A percentile compares a stretch with the other conserved stretches of the same genome.
These are phyloP conservation scores for Hemileccinum impolitum DNA, from an alignment of 768 basidiomycete species.

Conservation along the genomic window DNA sequence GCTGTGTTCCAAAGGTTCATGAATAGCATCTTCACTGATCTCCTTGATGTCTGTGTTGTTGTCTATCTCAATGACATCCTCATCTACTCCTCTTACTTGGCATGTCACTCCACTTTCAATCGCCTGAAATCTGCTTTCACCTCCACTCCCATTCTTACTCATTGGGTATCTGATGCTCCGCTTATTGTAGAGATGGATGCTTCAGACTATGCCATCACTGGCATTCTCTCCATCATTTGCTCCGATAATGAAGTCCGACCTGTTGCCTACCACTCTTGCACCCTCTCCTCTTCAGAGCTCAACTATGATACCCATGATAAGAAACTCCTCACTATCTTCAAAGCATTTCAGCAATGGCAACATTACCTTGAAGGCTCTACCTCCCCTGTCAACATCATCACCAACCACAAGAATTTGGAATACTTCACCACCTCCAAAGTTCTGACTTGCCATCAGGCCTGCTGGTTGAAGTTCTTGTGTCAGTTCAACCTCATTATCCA, in stretches of 20 bases:
- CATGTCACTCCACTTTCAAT: not conserved
- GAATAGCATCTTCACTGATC: slow-evolving; percentile 5
- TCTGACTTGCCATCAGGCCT: not conserved
- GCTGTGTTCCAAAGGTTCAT: slow-evolving; percentile 29
- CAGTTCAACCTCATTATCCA: not conserved
- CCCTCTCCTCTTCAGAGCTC: too few relatives aligned
- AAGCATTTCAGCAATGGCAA: not conserved
- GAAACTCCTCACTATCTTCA: not conserved
- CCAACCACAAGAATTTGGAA: not conserved
- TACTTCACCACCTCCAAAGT: not conserved
- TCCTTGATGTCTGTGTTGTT: slow-evolving; percentile 33
- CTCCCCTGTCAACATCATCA: not conserved
- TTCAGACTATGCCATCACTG: not conserved
- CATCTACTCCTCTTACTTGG: slow-evolving; percentile 24
- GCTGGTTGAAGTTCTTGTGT: not conserved
- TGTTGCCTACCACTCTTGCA: too few relatives aligned
- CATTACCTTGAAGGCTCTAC: not conserved
- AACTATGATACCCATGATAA: too few relatives aligned
- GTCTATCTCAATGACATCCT: slow-evolving; percentile 45
- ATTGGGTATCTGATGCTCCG: not conserved
- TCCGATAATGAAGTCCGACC: not conserved
- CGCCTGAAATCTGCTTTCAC: not conserved
- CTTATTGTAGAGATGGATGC: not conserved
- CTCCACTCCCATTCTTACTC: not conserved
- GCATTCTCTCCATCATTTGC: not conserved